Percentiles rank a stretch among this genome's conserved stretches.
Evolutionary conservation across 2,329 filamentous ascomycete genomes (phyloP).

Genomic region (Penicillium verrucosum): DNA sequence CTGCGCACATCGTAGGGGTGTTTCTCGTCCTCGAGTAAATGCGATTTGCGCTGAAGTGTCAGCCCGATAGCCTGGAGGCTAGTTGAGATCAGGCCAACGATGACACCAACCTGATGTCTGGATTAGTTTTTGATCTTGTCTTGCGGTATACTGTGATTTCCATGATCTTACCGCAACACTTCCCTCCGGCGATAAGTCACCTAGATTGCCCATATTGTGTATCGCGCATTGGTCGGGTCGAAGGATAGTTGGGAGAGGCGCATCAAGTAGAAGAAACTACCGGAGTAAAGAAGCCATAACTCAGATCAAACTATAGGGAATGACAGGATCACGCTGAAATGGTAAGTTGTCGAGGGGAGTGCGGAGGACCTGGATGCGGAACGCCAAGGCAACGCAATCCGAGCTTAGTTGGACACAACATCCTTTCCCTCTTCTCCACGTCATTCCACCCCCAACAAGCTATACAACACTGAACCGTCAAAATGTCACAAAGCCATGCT

Average conservation of each 20-base stretch:
- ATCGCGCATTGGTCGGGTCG: conserved; percentile 36
- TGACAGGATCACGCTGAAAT: conserved; percentile 4
- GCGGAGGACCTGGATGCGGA: conserved; percentile 19
- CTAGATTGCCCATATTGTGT: conserved; percentile 64
- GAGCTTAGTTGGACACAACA: conserved; percentile 26
- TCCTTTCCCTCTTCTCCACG: conserved; percentile 20
- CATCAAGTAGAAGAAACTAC: conserved; percentile 13
- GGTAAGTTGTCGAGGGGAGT: conserved; percentile 11
- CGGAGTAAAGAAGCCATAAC: conserved; percentile 20
- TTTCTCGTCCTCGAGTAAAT: conserved; percentile 96
- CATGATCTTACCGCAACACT: conserved; percentile 64
- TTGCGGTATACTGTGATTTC: conserved; percentile 10
- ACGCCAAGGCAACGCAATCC: conserved; percentile 20
- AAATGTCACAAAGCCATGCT: conserved; percentile 88
- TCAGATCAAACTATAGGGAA: conserved; percentile 4
- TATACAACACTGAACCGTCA: conserved; percentile 42
- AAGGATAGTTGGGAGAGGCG: conserved; percentile 42
- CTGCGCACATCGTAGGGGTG: conserved; percentile 70
- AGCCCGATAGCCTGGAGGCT: conserved; percentile 92
- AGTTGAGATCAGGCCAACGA: conserved; percentile 89
- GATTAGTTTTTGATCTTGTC: conserved; percentile 15
- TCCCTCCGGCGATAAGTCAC: conserved; percentile 73
- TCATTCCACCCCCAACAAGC: conserved; percentile 17
- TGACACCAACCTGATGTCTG: conserved; percentile 71
- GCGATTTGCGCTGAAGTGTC: conserved; percentile 95